A percentile compares a stretch with the other conserved stretches of the same genome.
These are phyloP conservation scores for Inonotus hispidus DNA, from an alignment of 1,284 basidiomycete genomes.

Conservation along the genomic window DNA sequence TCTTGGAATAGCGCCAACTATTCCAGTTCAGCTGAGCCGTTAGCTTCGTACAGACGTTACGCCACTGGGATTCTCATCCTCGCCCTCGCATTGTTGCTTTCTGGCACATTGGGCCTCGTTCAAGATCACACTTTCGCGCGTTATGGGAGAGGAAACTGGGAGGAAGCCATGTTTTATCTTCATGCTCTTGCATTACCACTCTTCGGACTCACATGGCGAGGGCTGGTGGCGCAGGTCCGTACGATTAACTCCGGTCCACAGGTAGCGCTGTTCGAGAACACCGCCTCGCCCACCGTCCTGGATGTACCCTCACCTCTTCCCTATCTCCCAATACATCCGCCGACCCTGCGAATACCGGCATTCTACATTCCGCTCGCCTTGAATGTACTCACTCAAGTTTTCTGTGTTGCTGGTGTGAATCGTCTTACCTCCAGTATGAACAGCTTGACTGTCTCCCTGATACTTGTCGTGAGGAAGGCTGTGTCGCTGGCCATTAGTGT, in stretches of 20 bases:
- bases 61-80: constrained; percentile 54
- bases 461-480: constrained; percentile 88
- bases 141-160: constrained; percentile 66
- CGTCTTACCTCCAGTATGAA: constrained; percentile 76
- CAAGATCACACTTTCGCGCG: constrained; percentile 78
- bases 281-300: constrained; percentile 24
- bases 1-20: constrained; percentile 2
- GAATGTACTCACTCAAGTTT: constrained; percentile 81
- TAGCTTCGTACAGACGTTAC: constrained; percentile 20
- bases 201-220: constrained; percentile 54
- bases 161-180: constrained; percentile 89
- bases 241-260: constrained; percentile 39
- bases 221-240: constrained; percentile 46
- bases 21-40: not conserved
- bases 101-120: constrained; percentile 78
- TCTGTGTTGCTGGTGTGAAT: constrained; percentile 91
- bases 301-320: constrained; percentile 28
- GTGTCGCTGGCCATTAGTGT: constrained; percentile 77
- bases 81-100: constrained; percentile 76
- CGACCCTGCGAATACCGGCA: constrained; percentile 44
- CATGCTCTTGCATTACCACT: constrained; percentile 72
- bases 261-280: constrained; percentile 20
- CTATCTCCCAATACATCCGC: constrained; percentile 20
- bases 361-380: constrained; percentile 63
- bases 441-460: constrained; percentile 80